Evolutionary conservation across 2,329 filamentous ascomycete species (phyloP).

Genomic region (Ceratocystis alfenasii): DNA sequence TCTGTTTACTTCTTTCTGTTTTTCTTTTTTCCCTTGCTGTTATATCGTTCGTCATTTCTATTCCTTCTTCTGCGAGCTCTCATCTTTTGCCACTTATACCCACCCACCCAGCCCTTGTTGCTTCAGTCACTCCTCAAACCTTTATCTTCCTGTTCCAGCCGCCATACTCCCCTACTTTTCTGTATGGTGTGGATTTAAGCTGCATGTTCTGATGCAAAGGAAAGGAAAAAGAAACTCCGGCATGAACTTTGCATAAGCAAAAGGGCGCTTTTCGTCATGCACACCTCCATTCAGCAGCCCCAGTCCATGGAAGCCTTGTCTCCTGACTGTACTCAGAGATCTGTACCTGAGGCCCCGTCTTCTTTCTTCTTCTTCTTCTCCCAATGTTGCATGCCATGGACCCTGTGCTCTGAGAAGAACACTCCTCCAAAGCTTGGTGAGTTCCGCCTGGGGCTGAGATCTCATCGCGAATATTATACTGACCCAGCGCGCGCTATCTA

Average conservation of each 20-base stretch:
- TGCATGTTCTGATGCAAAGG: not conserved
- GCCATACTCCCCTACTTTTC: not conserved
- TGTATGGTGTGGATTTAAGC: not conserved
- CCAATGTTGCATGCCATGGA: slow-evolving; percentile 9
- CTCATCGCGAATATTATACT: not conserved
- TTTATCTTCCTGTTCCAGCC: not conserved
- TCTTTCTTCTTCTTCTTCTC: slow-evolving; percentile 6
- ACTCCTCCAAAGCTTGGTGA: not conserved
- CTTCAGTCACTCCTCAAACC: not conserved
- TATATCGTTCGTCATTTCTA: no score
- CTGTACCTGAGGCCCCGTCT: not conserved
- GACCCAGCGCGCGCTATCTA: not conserved
- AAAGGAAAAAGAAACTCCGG: not conserved
- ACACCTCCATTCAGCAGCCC: not conserved
- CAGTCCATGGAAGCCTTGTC: not conserved
- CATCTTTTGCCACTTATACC: slow-evolving; percentile 6
- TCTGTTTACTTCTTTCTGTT: slow-evolving; percentile 9
- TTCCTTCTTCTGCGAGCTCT: no score
- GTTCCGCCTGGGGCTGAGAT: not conserved
- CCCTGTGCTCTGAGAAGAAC: slow-evolving; percentile 11
- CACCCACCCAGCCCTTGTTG: not conserved
- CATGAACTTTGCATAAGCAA: not conserved
- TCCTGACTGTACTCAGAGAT: not conserved
- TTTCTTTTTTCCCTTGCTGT: not conserved
- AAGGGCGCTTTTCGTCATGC: slow-evolving; percentile 1